phyloP scores from a whole-genome alignment of 2,329 filamentous ascomycete species.

The Byssothecium circinans region DNA sequence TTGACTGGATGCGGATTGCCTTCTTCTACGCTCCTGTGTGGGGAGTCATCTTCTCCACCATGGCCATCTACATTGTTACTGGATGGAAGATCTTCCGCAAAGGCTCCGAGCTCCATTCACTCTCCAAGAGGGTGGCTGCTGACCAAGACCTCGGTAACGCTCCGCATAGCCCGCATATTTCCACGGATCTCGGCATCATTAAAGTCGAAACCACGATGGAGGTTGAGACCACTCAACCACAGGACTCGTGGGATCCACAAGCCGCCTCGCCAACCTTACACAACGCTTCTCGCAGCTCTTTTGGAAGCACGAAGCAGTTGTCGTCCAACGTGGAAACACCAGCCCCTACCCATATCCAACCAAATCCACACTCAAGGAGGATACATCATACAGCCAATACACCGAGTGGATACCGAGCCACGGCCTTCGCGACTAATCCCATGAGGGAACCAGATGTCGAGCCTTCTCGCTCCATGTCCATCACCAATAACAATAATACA shows the following conservation, averaged over 20 bases:
- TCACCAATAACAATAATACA: conserved; percentile 2
- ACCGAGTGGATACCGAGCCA: conserved; percentile 12
- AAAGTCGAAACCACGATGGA: conserved; percentile 62
- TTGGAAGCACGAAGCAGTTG: conserved; percentile 31
- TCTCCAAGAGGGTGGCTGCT: conserved; percentile 15
- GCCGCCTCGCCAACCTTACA: conserved; percentile 10
- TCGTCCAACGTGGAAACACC: conserved; percentile 1
- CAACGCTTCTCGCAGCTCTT: conserved; percentile 30
- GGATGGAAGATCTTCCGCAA: conserved; percentile 69
- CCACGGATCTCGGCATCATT: conserved; percentile 50
- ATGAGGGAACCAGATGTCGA: conserved; percentile 3
- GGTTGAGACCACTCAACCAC: conserved; percentile 54
- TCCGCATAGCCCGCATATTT: conserved; percentile 50
- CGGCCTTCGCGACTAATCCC: conserved; percentile 12
- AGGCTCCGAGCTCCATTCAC: conserved; percentile 54
- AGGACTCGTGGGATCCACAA: conserved; percentile 6
- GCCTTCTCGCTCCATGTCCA: conserved; percentile 5
- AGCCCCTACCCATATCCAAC: not conserved
- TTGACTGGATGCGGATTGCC: conserved; percentile 72
- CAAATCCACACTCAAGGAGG: not conserved
- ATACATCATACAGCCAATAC: not conserved
- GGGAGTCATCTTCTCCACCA: conserved; percentile 44
- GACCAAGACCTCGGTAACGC: conserved; percentile 6
- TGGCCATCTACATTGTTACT: not conserved
- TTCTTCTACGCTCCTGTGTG: conserved; percentile 75